Evolutionary conservation across 1,284 basidiomycete species (phyloP), one percentile per base, ranked within the genome.

Genomic region (Neolentinus lepideus): DNA sequence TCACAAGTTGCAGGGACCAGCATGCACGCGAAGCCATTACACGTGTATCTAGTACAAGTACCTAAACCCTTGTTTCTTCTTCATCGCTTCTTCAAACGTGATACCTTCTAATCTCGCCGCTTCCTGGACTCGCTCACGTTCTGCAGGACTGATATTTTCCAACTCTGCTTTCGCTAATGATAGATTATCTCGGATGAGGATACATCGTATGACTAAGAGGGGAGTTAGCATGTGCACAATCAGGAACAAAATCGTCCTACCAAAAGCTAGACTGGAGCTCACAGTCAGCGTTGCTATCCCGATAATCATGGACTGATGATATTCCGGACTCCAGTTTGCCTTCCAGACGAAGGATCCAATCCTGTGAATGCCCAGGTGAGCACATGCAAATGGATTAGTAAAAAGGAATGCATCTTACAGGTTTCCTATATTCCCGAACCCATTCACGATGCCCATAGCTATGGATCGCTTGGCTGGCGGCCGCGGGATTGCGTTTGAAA

Each of bases 401-500:
- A 46, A 21, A 16, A 35, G 19, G 38, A 50, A 10, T 36, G 16
- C 29, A 10, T 54, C 59, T 54, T 26, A 61, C 55, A 62, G 36
- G 45, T 54, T 58, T 16, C 59, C 61, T 9, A 61, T 24, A 51
- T 59, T 63, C 11, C 60, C 59, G 35, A 62, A 58, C 21, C 58
- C 60, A 53, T 66, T 64, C 22, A 62, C 55, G 16, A 61, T 29
- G 0, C 61, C 67, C 26, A 67, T 62, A 6, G 64, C 64, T 16
- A 61, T 58, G 51, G 60, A 63, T 16, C 66, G 58, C 50, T 60
- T 66, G 48, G 61, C 60, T 19, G 66, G 64, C 26, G 62, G 67
- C 11, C 64, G 54, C 16, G 67, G 66, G 56, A 69, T 59, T 2
- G 62, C 56, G 24, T 64, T 63, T 0, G 59, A 48, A 2, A 67